Conservation (phyloP, 2,329 filamentous ascomycete genomes). For the Verruconis gallopava region DNA sequence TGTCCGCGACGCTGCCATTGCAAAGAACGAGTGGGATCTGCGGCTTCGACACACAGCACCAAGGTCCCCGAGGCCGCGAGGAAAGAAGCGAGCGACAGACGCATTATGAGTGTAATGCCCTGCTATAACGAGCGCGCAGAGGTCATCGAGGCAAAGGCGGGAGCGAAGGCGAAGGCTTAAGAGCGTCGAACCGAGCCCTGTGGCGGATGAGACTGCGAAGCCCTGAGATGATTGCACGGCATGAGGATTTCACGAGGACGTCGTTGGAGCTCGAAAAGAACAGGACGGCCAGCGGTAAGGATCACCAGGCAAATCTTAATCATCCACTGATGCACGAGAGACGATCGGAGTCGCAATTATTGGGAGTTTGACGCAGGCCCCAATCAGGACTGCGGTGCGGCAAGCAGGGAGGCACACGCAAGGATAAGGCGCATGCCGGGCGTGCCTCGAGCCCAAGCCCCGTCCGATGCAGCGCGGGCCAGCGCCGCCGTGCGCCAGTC, state of each 20-base stretch:
- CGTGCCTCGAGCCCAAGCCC: too few relatives aligned
- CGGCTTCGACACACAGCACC: background rate
- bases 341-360: too few relatives aligned
- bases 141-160: conserved; percentile 1
- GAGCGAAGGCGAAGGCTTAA: background rate
- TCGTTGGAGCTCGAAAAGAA: background rate
- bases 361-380: too few relatives aligned
- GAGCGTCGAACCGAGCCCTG: background rate
- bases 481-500: too few relatives aligned
- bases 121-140: conserved; percentile 8
- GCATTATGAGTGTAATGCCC: conserved; percentile 4
- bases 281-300: background rate
- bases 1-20: background rate
- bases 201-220: background rate
- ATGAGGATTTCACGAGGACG: background rate
- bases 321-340: too few relatives aligned
- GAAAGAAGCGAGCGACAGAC: conserved; percentile 4
- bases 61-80: background rate
- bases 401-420: too few relatives aligned
- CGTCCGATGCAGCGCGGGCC: too few relatives aligned
- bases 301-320: background rate
- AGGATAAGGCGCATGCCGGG: too few relatives aligned
- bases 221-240: background rate
- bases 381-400: too few relatives aligned
- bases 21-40: background rate